Percentiles rank a stretch among this genome's conserved stretches.
phyloP scores from a whole-genome alignment of 2,329 filamentous ascomycete species.

The Allantophomopsis lycopodina region DNA sequence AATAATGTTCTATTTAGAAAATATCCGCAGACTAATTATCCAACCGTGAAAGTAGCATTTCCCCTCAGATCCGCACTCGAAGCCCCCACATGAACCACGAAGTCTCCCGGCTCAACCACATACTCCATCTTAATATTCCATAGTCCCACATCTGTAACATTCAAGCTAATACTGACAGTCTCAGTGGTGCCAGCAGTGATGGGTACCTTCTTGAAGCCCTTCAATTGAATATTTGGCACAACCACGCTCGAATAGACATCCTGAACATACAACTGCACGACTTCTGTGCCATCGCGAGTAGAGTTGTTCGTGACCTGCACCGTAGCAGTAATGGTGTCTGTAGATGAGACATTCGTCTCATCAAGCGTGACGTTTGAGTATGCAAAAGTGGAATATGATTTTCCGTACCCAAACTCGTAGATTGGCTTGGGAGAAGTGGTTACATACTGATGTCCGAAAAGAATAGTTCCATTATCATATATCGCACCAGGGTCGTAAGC shows the following conservation, averaged over 20 bases:
- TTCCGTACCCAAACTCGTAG: constrained; percentile 77
- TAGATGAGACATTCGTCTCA: constrained; percentile 16
- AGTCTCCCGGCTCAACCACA: constrained; percentile 60
- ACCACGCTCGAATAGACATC: constrained; percentile 39
- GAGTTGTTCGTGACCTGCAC: constrained; percentile 49
- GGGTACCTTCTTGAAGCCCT: constrained; percentile 58
- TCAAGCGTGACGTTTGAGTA: constrained; percentile 34
- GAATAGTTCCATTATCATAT: constrained; percentile 60
- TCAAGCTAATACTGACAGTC: constrained; percentile 42
- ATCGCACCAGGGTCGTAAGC: constrained; percentile 59
- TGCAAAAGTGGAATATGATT: constrained; percentile 52
- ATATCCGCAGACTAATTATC: no score
- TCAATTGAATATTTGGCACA: constrained; percentile 51
- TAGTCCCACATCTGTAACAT: constrained; percentile 53
- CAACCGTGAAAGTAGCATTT: constrained; percentile 41
- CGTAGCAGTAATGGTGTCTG: constrained; percentile 35
- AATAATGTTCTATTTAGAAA: no score
- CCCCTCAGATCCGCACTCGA: constrained; percentile 40
- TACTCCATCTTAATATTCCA: constrained; percentile 62
- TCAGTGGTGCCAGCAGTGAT: constrained; percentile 37
- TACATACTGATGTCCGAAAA: constrained; percentile 80
- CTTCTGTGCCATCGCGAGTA: constrained; percentile 29
- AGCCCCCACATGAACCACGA: constrained; percentile 46
- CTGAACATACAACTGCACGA: constrained; percentile 42
- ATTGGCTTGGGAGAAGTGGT: constrained; percentile 64